phyloP scores from a whole-genome alignment of 2,329 filamentous ascomycete genomes.

The Zalaria sp. region DNA sequence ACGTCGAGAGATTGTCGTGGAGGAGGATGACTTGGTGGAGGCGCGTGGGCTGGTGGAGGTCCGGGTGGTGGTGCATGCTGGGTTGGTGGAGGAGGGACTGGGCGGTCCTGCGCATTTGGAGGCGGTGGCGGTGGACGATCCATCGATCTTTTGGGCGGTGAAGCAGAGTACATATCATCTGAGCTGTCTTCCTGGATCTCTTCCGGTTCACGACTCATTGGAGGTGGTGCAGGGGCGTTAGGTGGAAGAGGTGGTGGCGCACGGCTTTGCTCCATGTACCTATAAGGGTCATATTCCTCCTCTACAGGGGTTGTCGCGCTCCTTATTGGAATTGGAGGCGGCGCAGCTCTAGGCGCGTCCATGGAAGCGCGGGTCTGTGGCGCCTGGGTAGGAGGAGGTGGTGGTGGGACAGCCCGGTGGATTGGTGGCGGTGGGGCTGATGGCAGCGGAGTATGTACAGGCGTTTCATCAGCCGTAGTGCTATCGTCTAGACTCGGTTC shows the following conservation, averaged over 20 bases:
- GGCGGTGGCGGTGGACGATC: conserved; percentile 19
- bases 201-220: conserved; percentile 13
- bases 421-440: conserved; percentile 21
- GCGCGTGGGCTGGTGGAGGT: conserved; percentile 15
- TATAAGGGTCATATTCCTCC: conserved; percentile 51
- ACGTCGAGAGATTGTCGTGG: conserved; percentile 42
- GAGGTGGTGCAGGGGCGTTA: conserved; percentile 17
- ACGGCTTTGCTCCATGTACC: conserved; percentile 23
- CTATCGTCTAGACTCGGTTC: conserved; percentile 62
- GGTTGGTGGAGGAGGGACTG: conserved; percentile 20
- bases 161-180: conserved; percentile 33
- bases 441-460: conserved; percentile 27
- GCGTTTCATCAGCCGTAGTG: conserved; percentile 39
- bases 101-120: conserved; percentile 11
- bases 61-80: conserved; percentile 28
- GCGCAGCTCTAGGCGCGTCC: conserved; percentile 56
- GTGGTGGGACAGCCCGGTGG: conserved; percentile 37
- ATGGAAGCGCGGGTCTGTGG: conserved; percentile 45
- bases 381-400: conserved; percentile 38
- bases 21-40: conserved; percentile 10
- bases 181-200: conserved; percentile 21
- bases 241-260: conserved; percentile 19
- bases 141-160: conserved; percentile 21
- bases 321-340: conserved; percentile 48
- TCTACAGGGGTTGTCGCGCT: conserved; percentile 24